Conservation (phyloP, 805 yeast species). For the Metschnikowia colocasiae region DNA sequence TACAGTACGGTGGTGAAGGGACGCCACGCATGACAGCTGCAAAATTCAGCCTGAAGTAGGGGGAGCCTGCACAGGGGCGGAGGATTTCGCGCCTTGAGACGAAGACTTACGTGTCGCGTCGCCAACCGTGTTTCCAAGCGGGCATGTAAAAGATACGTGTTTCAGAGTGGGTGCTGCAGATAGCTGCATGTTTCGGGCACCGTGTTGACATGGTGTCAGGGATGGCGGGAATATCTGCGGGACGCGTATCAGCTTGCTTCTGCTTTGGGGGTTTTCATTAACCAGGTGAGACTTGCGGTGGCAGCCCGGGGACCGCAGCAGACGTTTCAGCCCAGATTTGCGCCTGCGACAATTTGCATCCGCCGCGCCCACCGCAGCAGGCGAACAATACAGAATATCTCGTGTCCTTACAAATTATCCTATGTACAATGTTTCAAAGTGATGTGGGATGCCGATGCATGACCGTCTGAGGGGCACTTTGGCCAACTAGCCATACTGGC, state of each 20-base stretch:
- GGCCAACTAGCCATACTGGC: no score
- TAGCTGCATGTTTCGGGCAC: background rate
- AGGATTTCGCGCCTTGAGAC: background rate
- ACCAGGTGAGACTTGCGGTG: background rate
- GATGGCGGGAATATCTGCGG: background rate
- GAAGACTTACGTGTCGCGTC: slow-evolving; percentile 3
- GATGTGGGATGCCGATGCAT: background rate
- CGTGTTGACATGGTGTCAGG: background rate
- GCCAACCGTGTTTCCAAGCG: slow-evolving; percentile 2
- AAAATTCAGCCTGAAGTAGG: slow-evolving; percentile 1
- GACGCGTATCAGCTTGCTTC: background rate
- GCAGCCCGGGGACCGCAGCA: background rate
- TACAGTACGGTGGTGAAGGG: background rate
- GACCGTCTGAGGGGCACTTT: no score
- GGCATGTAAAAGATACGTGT: slow-evolving; percentile 3
- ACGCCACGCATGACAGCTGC: slow-evolving; percentile 1
- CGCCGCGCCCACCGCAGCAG: background rate
- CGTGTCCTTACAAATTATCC: background rate
- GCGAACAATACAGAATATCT: background rate
- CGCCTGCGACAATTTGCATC: background rate
- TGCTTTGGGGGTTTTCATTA: background rate
- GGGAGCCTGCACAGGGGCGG: background rate
- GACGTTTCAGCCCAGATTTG: background rate
- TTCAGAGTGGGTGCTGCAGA: background rate
- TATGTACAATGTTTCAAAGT: background rate